Evolutionary conservation across 495 filamentous ascomycete genomes (phyloP), one percentile per base, ranked within the genome.

Genomic region (Daldinia concentrica): DNA sequence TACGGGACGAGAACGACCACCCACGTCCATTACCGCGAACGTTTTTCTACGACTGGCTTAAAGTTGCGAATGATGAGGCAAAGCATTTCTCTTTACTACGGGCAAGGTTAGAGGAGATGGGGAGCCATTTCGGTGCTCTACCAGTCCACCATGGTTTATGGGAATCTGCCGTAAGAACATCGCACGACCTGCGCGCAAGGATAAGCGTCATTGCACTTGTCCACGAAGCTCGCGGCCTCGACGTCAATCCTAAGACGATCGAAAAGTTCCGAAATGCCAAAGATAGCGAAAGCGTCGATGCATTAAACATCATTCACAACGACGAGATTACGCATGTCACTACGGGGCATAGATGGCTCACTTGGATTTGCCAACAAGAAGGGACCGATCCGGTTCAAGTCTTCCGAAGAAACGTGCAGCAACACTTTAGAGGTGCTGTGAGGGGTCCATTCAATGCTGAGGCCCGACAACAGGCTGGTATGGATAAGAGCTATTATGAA

Each of bases 291-390:
- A 86, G 84, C 26, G 84, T 85, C 17, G 71, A 79, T 30, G 70
- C 74, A 2, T 68, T 86, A 55, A 82, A 81, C 50, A 67, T 86
- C 3, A 86, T 86, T 22, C 84, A 86, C 17, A 85, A 86, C 29
- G 84, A 86, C 51, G 84, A 86, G 55, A 85, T 86, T 32, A 86
- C 84, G 0, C 84, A 86, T 59, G 84, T 86, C n/a, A 86, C 84
- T 0, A 86, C 84, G 6, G 84, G 84, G 12, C 84, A 86, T 55
- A 72, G 84, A 11, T 86, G 84, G 84, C 66, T 86, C 24, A 82
- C 79, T 4, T 86, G 84, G 84, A 86, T 86, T 19, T 86, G 84
- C 62, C 74, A 78, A 12, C 77, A 86, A 45, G 84, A 86, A 64
- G 77, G 77, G 8, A 84, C 82, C 0, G 82, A 86, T 48, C 83